Base-by-base conservation (phyloP, 2,329 filamentous ascomycete genomes). In the Diplodia scrobiculata region DNA sequence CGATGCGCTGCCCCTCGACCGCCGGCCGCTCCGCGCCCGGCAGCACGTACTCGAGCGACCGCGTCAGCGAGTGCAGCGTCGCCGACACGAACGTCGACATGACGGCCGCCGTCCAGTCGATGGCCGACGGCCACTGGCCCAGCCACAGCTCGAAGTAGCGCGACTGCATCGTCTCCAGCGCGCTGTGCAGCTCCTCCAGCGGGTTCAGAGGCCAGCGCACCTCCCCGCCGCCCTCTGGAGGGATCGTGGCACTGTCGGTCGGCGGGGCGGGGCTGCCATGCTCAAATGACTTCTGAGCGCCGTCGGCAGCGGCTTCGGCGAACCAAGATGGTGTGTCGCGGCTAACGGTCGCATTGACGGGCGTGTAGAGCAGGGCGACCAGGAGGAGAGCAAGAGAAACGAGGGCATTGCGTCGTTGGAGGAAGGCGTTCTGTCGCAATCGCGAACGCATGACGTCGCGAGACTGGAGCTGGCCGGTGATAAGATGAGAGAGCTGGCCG, bases 91-190 rank as follows among this genome's bases (percentile, higher is more conserved):
- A 87, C 0, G 93, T 97, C 51, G 88, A 88, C 71, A 91, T 82
- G 9, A 97, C 91, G 3, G 94, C 93, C 19, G 88, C 89, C 0
- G 94, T 98, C 94, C 94, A 98, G 79, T 97, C 94, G 72, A 96
- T 97, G 36, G 91, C 86, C 0, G 84, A 83, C 0, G 92, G 91
- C 91, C 93, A 98, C 29, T 87, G 92, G 11, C 91, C 92, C 41
- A 89, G 80, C 83, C 90, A 90, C 4, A 89, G 79, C 54, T 87
- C 84, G 74, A 95, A 97, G 78, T 92, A 97, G 29, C 84, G 81
- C 63, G 86, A 82, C 75, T 97, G 92, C 83, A 97, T 87, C 5
- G 89, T 86, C 54, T 87, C 83, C 68, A 97, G 82, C 5, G 91
- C 89, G 58, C 84, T 63, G 62, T 76, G 75, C 11, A 81, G 73